These are phyloP conservation scores for Cutaneotrichosporon sp. DNA, from an alignment of 1,284 basidiomycete genomes.

Conservation along the genomic window DNA sequence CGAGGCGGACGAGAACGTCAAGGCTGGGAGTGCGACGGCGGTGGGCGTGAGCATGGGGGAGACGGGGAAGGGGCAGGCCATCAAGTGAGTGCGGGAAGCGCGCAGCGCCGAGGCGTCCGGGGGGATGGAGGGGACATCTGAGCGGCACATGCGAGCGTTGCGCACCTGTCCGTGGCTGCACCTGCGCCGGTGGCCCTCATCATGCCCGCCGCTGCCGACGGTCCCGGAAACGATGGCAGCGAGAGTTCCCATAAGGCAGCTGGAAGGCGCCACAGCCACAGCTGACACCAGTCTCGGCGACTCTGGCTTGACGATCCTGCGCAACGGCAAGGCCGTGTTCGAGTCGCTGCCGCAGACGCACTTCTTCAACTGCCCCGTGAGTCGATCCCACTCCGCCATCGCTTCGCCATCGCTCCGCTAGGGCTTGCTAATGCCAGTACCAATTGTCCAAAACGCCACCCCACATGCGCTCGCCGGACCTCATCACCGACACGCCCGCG, in stretches of 20 bases:
- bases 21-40: conserved; percentile 57
- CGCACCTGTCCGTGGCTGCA: too few species aligned
- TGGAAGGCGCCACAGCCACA: too few species aligned
- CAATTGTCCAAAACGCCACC: conserved; percentile 46
- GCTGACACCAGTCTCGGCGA: conserved; percentile 48
- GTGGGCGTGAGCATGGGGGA: conserved; percentile 47
- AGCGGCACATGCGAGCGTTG: too few species aligned
- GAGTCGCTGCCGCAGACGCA: conserved; percentile 49
- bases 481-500: conserved; percentile 37
- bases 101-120: neutral
- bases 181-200: too few species aligned
- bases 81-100: conserved; percentile 52
- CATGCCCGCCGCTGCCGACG: too few species aligned
- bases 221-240: too few species aligned
- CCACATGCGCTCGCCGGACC: conserved; percentile 24
- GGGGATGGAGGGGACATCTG: too few species aligned
- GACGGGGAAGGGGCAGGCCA: conserved; percentile 55
- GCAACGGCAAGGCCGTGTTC: conserved; percentile 42
- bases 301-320: conserved; percentile 51
- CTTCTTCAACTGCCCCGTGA: conserved; percentile 55
- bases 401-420: neutral
- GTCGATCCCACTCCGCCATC: conserved; percentile 14
- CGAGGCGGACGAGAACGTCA: conserved; percentile 53
- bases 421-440: conserved; percentile 28
- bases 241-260: too few species aligned